Percentiles rank a stretch among this genome's conserved stretches.
Conservation (phyloP, 371 early-diverging fungal species). For the Apophysomyces trapeziformis region DNA sequence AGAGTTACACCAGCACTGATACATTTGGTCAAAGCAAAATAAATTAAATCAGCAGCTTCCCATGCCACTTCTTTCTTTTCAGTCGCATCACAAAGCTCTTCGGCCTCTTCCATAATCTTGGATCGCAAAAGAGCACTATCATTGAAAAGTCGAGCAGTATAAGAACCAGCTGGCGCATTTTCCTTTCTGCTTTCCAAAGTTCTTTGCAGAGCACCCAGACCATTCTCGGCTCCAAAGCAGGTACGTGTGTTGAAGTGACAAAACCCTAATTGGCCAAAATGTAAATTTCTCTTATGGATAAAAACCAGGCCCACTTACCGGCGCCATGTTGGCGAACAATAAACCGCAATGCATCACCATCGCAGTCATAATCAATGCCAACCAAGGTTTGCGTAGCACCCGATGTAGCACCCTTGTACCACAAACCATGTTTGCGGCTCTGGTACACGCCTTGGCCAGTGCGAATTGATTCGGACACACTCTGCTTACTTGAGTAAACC, state of each 20-base stretch:
- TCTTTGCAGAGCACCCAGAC: slow-evolving; percentile 73
- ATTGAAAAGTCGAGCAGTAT: slow-evolving; percentile 88
- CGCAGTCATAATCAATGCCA: slow-evolving; percentile 86
- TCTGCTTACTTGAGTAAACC: slow-evolving; percentile 86
- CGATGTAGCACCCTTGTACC: slow-evolving; percentile 95
- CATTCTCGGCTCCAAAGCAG: slow-evolving; percentile 87
- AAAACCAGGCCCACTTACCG: slow-evolving; percentile 51
- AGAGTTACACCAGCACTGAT: slow-evolving; percentile 80
- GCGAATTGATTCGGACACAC: slow-evolving; percentile 82
- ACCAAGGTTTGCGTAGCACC: slow-evolving; percentile 89
- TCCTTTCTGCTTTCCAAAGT: slow-evolving; percentile 69
- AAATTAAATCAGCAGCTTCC: slow-evolving; percentile 96
- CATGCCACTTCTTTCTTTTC: slow-evolving; percentile 83
- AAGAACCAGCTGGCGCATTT: slow-evolving; percentile 86
- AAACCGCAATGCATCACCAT: slow-evolving; percentile 87
- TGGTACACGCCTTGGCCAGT: slow-evolving; percentile 90
- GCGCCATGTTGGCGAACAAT: slow-evolving; percentile 87
- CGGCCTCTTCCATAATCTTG: slow-evolving; percentile 97
- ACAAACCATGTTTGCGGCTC: slow-evolving; percentile 88
- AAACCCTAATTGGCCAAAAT: slow-evolving; percentile 67
- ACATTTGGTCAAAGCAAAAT: slow-evolving; percentile 93
- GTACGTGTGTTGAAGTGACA: slow-evolving; percentile 92
- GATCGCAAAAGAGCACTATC: slow-evolving; percentile 81
- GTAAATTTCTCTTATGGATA: not conserved
- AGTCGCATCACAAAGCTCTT: slow-evolving; percentile 87